A percentile compares a stretch with the other conserved stretches of the same genome.
These are phyloP conservation scores for Neckera pumila DNA, from an alignment of 225 moss, liverwort and hornwort genomes.

Conservation along the genomic window DNA sequence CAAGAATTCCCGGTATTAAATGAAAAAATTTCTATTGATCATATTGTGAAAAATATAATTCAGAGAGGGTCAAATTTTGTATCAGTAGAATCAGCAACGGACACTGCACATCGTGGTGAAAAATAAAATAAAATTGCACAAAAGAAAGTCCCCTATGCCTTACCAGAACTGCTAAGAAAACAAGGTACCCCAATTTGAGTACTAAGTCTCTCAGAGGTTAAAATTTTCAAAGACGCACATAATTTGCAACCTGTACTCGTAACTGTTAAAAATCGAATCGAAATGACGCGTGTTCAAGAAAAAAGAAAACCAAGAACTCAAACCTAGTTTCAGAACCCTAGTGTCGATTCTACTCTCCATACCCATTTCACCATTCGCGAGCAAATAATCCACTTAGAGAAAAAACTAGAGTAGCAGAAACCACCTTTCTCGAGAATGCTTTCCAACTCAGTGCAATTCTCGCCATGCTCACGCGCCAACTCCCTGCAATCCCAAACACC, in stretches of 20 bases:
- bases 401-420: not conserved
- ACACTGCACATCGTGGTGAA: not conserved
- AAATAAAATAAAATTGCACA: not conserved
- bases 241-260: not conserved
- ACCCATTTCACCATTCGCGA: not conserved
- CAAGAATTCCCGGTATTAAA: not conserved
- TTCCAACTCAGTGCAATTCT: slow-evolving; percentile 17
- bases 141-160: not conserved
- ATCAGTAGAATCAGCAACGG: not conserved
- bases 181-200: not conserved
- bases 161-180: not conserved
- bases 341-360: not conserved
- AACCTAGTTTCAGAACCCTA: not conserved
- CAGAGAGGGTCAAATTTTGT: not conserved
- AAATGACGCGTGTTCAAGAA: not conserved
- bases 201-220: too few species aligned
- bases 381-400: not conserved
- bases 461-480: slow-evolving; percentile 33
- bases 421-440: slow-evolving; percentile 18
- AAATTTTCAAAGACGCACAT: not conserved
- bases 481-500: slow-evolving; percentile 30
- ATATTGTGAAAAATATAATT: not conserved
- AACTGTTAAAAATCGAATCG: not conserved
- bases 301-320: not conserved
- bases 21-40: too few species aligned